phyloP scores from a whole-genome alignment of 1,284 basidiomycete species.

The Cryptococcus jaspeensis region DNA sequence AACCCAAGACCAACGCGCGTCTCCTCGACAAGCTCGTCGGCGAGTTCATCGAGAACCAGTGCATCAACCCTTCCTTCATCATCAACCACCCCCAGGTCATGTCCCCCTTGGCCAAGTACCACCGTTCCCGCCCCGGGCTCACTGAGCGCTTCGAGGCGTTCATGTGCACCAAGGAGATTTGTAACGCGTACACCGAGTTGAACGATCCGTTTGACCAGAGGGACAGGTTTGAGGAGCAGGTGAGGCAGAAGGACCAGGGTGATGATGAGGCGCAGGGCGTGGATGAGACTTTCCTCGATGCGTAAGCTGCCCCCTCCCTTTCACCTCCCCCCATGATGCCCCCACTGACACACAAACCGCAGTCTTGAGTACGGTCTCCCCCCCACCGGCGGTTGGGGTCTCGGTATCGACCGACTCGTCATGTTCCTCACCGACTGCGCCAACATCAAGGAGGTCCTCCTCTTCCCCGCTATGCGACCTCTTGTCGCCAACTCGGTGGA shows the following conservation, averaged over 20 bases:
- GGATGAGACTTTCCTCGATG: conserved; percentile 90
- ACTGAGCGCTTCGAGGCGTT: conserved; percentile 99
- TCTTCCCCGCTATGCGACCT: conserved; percentile 54
- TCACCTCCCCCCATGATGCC: neutral
- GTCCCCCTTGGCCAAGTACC: conserved; percentile 97
- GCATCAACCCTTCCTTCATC: conserved; percentile 95
- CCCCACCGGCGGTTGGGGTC: conserved; percentile 94
- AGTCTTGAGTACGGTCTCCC: conserved; percentile 96
- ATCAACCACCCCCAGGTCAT: conserved; percentile 99
- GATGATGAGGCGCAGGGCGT: conserved; percentile 98
- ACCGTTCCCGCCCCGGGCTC: conserved; percentile 86
- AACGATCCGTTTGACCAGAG: conserved; percentile 98
- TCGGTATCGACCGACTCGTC: conserved; percentile 89
- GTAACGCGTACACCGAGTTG: conserved; percentile 97
- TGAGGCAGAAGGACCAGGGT: conserved; percentile 89
- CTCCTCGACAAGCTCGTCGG: conserved; percentile 98
- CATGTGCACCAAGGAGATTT: conserved; percentile 97
- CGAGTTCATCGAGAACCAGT: conserved; percentile 95
- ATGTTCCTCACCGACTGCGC: conserved; percentile 94
- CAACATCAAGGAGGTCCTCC: conserved; percentile 59
- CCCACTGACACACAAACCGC: conserved; percentile 6
- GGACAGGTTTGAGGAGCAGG: conserved; percentile 92
- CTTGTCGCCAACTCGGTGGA: conserved; percentile 34
- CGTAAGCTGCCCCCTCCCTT: conserved; percentile 56
- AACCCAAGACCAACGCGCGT: conserved; percentile 92